Conservation (phyloP, 2,329 filamentous ascomycete species). For the Ophiocordyceps polyrhachis-furcata region DNA sequence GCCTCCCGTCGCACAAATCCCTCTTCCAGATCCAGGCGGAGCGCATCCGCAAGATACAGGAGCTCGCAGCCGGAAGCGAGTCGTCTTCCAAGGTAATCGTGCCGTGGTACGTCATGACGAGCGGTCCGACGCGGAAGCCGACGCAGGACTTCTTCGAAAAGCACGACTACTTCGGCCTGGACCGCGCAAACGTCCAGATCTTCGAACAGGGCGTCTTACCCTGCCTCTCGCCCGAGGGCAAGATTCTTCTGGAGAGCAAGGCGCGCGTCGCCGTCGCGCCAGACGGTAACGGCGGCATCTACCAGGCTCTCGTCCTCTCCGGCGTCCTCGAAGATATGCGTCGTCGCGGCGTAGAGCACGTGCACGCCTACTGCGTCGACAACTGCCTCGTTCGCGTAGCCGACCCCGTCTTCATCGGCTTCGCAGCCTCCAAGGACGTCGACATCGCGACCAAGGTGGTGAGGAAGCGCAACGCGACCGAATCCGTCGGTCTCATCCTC, state of each 20-base stretch:
- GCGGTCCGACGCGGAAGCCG: conserved; percentile 74
- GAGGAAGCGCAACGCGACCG: conserved; percentile 88
- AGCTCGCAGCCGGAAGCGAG: conserved; percentile 55
- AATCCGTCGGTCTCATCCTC: conserved; percentile 87
- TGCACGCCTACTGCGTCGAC: conserved; percentile 96
- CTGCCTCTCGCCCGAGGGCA: conserved; percentile 93
- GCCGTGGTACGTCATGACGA: conserved; percentile 99
- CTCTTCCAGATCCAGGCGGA: conserved; percentile 97
- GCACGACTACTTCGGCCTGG: conserved; percentile 78
- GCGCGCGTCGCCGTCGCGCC: conserved; percentile 83
- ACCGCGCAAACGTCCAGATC: conserved; percentile 69
- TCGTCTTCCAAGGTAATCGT: conserved; percentile 41
- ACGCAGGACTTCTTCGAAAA: conserved; percentile 90
- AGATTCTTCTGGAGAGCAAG: conserved; percentile 87
- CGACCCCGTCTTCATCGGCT: conserved; percentile 88
- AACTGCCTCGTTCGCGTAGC: conserved; percentile 99
- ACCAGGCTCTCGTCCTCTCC: conserved; percentile 69
- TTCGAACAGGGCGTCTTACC: conserved; percentile 96
- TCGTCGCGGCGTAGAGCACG: conserved; percentile 76
- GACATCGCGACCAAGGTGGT: conserved; percentile 99
- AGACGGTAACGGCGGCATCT: conserved; percentile 93
- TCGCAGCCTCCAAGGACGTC: conserved; percentile 70
- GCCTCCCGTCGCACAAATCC: conserved; percentile 78
- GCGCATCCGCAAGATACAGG: conserved; percentile 72
- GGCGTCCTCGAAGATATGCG: conserved; percentile 76